Conservation (phyloP, 306 rosid genomes). For the Herpetospermum pedunculosum region DNA sequence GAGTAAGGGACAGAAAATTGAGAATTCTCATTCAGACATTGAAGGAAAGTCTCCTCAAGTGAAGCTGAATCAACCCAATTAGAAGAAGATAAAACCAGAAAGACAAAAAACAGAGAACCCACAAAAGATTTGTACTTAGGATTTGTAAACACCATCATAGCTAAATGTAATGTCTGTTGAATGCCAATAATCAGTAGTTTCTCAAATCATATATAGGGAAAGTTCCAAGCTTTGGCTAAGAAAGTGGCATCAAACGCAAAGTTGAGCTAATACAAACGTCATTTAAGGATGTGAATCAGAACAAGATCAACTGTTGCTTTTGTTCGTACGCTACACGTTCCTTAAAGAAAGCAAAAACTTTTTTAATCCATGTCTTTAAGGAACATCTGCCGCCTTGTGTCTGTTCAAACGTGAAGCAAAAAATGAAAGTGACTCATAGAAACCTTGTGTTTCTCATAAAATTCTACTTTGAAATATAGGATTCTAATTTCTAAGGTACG, state of each 20-base stretch:
- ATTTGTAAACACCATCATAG: constrained; percentile 24
- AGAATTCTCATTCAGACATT: constrained; percentile 32
- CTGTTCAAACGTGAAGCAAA: constrained; percentile 9
- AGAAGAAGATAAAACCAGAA: constrained; percentile 25
- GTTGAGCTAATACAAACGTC: background rate
- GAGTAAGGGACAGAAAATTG: constrained; percentile 26
- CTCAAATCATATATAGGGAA: background rate
- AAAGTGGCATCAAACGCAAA: background rate
- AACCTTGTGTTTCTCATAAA: background rate
- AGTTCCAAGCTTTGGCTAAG: background rate
- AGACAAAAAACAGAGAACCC: constrained; percentile 10
- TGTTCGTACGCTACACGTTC: constrained; percentile 7
- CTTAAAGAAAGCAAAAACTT: background rate
- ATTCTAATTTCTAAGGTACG: no score
- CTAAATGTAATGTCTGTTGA: background rate
- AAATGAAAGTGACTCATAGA: constrained; percentile 1
- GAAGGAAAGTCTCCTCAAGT: constrained; percentile 27
- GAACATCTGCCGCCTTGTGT: background rate
- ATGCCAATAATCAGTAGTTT: background rate
- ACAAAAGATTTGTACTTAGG: constrained; percentile 6
- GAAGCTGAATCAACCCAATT: constrained; percentile 25
- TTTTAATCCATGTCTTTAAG: background rate
- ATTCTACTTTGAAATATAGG: background rate
- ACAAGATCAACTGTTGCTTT: background rate
- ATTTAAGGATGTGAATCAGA: background rate